Conservation (phyloP, 441 rosid species). For the Euphorbia celastroides region DNA sequence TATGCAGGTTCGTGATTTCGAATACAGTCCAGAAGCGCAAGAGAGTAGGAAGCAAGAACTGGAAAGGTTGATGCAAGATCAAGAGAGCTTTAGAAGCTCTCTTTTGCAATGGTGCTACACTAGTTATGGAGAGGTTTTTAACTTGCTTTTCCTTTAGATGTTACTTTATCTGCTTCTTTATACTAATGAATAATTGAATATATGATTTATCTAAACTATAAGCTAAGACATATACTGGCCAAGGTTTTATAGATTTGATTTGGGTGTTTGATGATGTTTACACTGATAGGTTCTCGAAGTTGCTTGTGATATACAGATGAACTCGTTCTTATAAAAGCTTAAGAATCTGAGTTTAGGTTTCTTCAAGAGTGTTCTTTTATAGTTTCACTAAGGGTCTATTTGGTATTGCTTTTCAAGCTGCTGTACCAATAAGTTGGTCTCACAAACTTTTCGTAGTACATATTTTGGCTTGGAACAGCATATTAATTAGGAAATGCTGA, state of each 20-base stretch:
- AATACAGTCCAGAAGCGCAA: slow-evolving; percentile 84
- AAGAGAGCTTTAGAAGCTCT: slow-evolving; percentile 74
- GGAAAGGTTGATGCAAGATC: slow-evolving; percentile 70
- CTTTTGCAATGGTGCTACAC: slow-evolving; percentile 98
- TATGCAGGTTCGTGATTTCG: slow-evolving; percentile 85
- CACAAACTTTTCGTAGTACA: no score
- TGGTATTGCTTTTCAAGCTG: no score
- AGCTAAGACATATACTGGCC: neutral
- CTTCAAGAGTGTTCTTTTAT: neutral
- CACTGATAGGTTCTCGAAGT: neutral
- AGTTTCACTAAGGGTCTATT: no score
- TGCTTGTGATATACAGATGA: neutral
- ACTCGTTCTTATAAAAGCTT: neutral
- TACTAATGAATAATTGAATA: neutral
- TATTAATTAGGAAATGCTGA: no score
- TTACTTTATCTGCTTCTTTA: neutral
- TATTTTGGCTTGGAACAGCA: no score
- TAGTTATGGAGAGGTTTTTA: slow-evolving; percentile 89
- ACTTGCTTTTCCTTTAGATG: neutral
- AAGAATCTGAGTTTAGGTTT: neutral
- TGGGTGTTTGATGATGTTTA: neutral
- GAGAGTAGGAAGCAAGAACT: slow-evolving; percentile 82
- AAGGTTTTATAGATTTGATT: neutral
- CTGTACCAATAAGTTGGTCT: no score
- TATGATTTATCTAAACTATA: neutral